Conservation (phyloP, 1,139 yeast species). For the Sugiyamaella xylanicola region DNA sequence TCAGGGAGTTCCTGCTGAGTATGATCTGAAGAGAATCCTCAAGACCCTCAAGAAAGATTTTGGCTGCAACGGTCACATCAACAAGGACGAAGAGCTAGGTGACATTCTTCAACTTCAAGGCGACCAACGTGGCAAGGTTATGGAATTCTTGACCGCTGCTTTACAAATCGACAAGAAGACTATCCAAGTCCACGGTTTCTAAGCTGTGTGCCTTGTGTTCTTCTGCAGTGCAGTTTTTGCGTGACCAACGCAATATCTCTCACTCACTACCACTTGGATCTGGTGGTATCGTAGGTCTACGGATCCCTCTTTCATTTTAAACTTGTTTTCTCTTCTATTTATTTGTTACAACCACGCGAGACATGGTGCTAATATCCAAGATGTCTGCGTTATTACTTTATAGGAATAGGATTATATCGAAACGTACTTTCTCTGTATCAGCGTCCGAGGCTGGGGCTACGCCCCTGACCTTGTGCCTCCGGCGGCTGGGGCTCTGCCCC, state of each 20-base stretch:
- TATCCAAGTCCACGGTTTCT: constrained; percentile 98
- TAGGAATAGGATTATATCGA: constrained; percentile 18
- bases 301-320: not conserved
- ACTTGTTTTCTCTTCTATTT: constrained; percentile 10
- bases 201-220: constrained; percentile 32
- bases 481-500: constrained; percentile 12
- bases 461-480: not conserved
- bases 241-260: no score
- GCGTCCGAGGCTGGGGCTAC: no score
- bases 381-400: constrained; percentile 14
- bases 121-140: constrained; percentile 95
- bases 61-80: constrained; percentile 98
- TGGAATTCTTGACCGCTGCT: constrained; percentile 87
- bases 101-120: constrained; percentile 98
- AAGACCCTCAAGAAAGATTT: constrained; percentile 96
- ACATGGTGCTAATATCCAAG: not conserved
- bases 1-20: constrained; percentile 94
- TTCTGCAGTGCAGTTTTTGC: no score
- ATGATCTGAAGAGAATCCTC: constrained; percentile 90
- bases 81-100: constrained; percentile 93
- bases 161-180: constrained; percentile 92
- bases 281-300: not conserved
- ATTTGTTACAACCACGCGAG: constrained; percentile 3
- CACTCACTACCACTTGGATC: no score
- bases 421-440: not conserved